Evolutionary conservation across 805 yeast genomes (phyloP), one percentile per base, ranked within the genome.

Genomic region (Nakazawaea holstii): DNA sequence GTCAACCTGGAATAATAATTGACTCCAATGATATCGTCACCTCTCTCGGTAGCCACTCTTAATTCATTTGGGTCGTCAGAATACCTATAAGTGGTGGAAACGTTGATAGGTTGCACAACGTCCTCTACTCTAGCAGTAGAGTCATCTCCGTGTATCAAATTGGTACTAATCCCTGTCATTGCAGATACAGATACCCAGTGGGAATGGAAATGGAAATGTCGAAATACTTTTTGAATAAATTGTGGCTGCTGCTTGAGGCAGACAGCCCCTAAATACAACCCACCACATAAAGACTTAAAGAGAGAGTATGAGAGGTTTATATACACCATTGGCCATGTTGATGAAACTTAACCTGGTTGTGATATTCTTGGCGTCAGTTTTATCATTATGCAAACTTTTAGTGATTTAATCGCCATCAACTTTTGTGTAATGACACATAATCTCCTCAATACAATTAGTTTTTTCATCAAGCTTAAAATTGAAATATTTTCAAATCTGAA

Each of bases 51-150:
- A 48, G 76, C 74, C 7, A 80, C 72, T 11, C 68, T 58, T 39
- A 87, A 69, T 24, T 80, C 67, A 0, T 60, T 69, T 1, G 91
- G 89, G 52, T 86, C 76, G 2, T 70, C 61, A 28, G 76, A 65
- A 64, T 90, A 91, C 46, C 78, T 72, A 63, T 70, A 90, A 1
- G 96, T 91, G 1, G 97, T 85, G 2, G 94, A 65, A 3, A 87
- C 83, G 52, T 86, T 87, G 50, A 91, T 82, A 24, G 97, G 95
- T 6, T 92, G 82, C 1, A 83, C 81, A 36, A 84, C 84, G 56
- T 85, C 91, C 0, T 75, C 58, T 6, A 80, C 86, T 52, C 86
- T 67, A 50, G 73, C 68, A 30, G 70, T 58, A 27, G 56, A 52
- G 4, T 63, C 67, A 52, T 87, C 96, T 0, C 80, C 90, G 59